Evolutionary conservation across 352 stramenopile genomes (phyloP).

Genomic region (Phytophthora macrochlamydospora): DNA sequence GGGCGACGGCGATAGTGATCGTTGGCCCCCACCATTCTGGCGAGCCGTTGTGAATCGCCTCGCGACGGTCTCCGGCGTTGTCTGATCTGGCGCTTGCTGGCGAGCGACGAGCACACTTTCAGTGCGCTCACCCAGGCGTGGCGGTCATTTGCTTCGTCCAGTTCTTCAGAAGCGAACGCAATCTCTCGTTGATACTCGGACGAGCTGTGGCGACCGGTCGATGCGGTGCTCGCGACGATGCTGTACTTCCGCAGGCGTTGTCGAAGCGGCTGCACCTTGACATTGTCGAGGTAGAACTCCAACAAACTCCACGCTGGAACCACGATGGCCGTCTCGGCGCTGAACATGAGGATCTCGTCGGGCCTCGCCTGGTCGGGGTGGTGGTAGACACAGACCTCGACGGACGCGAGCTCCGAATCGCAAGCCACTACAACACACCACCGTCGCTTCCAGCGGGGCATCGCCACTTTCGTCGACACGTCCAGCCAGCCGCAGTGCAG

Average conservation of each 20-base stretch:
- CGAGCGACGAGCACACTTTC: neutral
- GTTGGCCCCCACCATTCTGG: constrained; percentile 5
- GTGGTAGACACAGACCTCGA: constrained; percentile 54
- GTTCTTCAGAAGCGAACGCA: constrained; percentile 8
- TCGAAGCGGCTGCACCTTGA: constrained; percentile 14
- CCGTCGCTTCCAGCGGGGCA: constrained; percentile 51
- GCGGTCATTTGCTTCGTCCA: constrained; percentile 11
- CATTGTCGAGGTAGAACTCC: constrained; percentile 19
- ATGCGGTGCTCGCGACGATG: neutral
- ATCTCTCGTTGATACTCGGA: constrained; percentile 4
- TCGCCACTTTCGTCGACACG: constrained; percentile 23
- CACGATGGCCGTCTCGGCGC: constrained; percentile 2
- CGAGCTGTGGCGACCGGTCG: neutral
- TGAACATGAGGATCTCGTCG: constrained; percentile 14
- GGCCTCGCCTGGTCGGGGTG: constrained; percentile 20
- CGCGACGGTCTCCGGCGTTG: neutral
- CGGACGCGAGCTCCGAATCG: constrained; percentile 27
- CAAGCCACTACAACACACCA: constrained; percentile 55
- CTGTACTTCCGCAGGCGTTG: neutral
- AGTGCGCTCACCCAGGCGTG: constrained; percentile 12
- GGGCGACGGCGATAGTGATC: constrained; percentile 1
- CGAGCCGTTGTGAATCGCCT: constrained; percentile 4
- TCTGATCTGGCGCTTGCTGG: constrained; percentile 2
- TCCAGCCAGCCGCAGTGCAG: constrained; percentile 58
- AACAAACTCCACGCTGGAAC: constrained; percentile 13